These are phyloP conservation scores for Auricularia sp. DNA, from an alignment of 768 basidiomycete species.

Conservation along the genomic window DNA sequence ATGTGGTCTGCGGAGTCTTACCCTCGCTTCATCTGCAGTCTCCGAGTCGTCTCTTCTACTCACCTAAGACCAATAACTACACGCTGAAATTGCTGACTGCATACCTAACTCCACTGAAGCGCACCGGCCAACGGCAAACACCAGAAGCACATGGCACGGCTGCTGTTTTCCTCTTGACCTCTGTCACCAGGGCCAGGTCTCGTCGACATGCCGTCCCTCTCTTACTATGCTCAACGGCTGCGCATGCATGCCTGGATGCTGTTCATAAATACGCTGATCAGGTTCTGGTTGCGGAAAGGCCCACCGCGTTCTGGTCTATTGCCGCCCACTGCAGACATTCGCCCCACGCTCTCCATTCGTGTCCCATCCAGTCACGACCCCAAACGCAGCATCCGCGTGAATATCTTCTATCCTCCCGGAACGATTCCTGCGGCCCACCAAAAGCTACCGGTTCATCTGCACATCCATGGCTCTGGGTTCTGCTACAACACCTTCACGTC, in stretches of 20 bases:
- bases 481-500: neutral
- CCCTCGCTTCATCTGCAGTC: no score
- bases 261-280: neutral
- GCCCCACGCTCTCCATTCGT: neutral
- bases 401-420: conserved; percentile 7
- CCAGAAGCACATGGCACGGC: no score
- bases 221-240: neutral
- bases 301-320: neutral
- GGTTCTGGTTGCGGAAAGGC: neutral
- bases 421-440: neutral
- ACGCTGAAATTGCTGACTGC: no score
- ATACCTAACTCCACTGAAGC: no score
- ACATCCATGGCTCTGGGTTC: conserved; percentile 9
- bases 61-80: no score
- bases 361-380: conserved; percentile 2
- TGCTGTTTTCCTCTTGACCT: no score
- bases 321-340: neutral
- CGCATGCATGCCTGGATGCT: neutral
- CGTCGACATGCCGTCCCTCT: neutral
- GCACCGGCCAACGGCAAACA: no score
- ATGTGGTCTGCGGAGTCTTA: no score
- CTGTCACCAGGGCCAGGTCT: no score
- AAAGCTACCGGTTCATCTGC: conserved; percentile 7
- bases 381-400: conserved; percentile 4
- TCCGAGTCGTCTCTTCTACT: no score